Evolutionary conservation across 257 asterid genomes (phyloP).

Genomic region (Plantago ovata): DNA sequence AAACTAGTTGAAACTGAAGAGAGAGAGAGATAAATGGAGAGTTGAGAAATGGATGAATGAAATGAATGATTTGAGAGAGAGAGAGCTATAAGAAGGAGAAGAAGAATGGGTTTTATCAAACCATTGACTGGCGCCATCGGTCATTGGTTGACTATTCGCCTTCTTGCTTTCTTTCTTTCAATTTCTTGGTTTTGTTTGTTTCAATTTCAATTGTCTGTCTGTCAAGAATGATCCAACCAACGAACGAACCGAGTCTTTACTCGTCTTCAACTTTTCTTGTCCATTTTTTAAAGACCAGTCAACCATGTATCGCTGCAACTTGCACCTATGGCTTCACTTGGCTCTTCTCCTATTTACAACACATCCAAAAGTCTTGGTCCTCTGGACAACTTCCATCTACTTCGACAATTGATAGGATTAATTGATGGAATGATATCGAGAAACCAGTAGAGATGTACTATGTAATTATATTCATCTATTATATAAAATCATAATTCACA

Average conservation of each 20-base stretch:
- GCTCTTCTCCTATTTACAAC: too few species aligned
- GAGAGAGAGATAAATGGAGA: slow-evolving; percentile 5
- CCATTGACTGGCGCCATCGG: slow-evolving; percentile 42
- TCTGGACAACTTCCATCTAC: neutral
- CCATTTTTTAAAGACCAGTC: neutral
- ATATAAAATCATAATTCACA: too few species aligned
- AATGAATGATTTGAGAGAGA: slow-evolving; percentile 18
- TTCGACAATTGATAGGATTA: too few species aligned
- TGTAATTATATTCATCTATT: too few species aligned
- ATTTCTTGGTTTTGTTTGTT: neutral
- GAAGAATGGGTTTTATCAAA: slow-evolving; percentile 11
- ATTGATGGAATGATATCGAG: too few species aligned
- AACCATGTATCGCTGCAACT: neutral
- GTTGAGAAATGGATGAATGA: slow-evolving; percentile 26
- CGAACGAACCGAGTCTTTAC: slow-evolving; percentile 30
- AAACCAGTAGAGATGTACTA: too few species aligned
- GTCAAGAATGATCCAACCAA: too few species aligned
- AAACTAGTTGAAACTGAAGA: neutral
- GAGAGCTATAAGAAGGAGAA: neutral
- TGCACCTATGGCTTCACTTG: too few species aligned
- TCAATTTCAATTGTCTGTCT: too few species aligned
- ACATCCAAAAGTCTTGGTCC: neutral
- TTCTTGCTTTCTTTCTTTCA: neutral
- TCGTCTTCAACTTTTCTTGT: slow-evolving; percentile 29
- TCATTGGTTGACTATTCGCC: slow-evolving; percentile 33